Conservation (phyloP, 768 basidiomycete genomes). For the Russula virescens region DNA sequence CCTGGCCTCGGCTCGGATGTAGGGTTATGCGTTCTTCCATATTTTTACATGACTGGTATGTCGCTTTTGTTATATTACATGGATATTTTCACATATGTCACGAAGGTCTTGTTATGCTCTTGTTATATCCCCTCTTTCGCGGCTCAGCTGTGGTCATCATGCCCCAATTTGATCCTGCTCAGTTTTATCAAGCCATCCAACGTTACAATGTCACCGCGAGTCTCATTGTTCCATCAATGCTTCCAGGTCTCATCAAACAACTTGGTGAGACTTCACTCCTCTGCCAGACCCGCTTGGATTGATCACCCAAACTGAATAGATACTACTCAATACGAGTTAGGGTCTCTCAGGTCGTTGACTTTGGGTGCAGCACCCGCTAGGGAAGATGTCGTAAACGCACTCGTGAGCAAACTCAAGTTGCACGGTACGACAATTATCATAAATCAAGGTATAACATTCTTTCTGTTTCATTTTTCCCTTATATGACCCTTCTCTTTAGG, state of each 20-base stretch:
- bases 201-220: conserved; percentile 54
- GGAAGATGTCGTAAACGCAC: conserved; percentile 49
- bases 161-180: conserved; percentile 62
- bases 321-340: conserved; percentile 61
- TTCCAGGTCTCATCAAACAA: conserved; percentile 67
- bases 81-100: conserved; percentile 33
- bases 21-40: conserved; percentile 61
- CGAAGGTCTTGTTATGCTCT: conserved; percentile 52
- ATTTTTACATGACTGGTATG: conserved; percentile 45
- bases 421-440: conserved; percentile 40
- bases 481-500: conserved; percentile 35
- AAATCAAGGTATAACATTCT: conserved; percentile 43
- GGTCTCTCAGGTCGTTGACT: conserved; percentile 48
- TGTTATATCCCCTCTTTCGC: conserved; percentile 49
- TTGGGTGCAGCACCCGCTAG: conserved; percentile 83
- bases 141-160: conserved; percentile 54
- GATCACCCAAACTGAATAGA: conserved; percentile 37
- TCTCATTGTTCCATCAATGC: conserved; percentile 76
- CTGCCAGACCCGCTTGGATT: neutral
- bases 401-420: conserved; percentile 36
- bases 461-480: neutral
- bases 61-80: conserved; percentile 36
- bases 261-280: conserved; percentile 41
- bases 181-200: conserved; percentile 61
- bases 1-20: conserved; percentile 44